Conservation (phyloP, 805 yeast species). For the Metschnikowia amazonensis region DNA sequence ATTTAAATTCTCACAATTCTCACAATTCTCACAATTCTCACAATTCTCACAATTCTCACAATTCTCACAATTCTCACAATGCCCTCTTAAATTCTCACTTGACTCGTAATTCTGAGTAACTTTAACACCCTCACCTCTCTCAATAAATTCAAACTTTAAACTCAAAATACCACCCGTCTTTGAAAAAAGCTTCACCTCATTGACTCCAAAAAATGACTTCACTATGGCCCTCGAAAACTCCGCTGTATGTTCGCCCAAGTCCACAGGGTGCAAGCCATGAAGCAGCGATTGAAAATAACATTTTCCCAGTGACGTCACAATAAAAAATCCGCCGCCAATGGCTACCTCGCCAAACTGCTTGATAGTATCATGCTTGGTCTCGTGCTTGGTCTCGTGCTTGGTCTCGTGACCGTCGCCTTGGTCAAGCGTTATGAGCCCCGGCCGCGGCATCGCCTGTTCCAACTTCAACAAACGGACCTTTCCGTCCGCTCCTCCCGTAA, state of each 20-base stretch:
- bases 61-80: no score
- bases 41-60: no score
- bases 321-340: constrained; percentile 39
- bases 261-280: constrained; percentile 9
- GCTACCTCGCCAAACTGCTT: constrained; percentile 55
- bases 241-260: not conserved
- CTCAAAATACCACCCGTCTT: constrained; percentile 42
- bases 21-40: no score
- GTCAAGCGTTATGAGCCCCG: constrained; percentile 5
- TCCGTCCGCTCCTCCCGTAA: constrained; percentile 95
- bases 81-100: no score
- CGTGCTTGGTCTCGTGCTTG: no score
- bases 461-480: constrained; percentile 59
- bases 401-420: no score
- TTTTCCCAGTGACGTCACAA: constrained; percentile 59
- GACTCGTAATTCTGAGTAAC: no score
- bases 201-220: constrained; percentile 35
- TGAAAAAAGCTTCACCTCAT: constrained; percentile 25
- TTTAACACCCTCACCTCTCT: no score
- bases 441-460: not conserved
- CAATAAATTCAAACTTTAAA: constrained; percentile 39
- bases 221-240: constrained; percentile 21
- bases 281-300: constrained; percentile 26
- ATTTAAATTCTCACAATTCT: no score
- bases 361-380: no score